A percentile compares a stretch with the other conserved stretches of the same genome.
These are phyloP conservation scores for Pythium biforme DNA, from an alignment of 352 stramenopile genomes.

Conservation along the genomic window DNA sequence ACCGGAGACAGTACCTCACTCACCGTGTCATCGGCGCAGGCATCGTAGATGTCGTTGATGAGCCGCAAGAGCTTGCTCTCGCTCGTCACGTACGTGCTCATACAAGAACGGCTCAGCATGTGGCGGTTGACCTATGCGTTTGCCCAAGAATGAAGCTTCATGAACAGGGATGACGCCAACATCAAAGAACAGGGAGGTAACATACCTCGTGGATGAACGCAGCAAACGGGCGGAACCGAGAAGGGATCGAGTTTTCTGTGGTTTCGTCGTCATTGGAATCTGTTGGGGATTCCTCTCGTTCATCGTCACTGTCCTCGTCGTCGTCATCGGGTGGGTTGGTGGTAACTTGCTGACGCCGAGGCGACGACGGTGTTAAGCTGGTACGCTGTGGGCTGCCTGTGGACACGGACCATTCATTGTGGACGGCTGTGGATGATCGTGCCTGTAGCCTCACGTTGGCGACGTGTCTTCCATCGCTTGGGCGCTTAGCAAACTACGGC, in stretches of 20 bases:
- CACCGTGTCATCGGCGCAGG: constrained; percentile 33
- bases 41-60: constrained; percentile 76
- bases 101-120: background rate
- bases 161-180: background rate
- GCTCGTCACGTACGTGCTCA: constrained; percentile 17
- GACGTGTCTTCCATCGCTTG: constrained; percentile 50
- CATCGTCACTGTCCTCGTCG: background rate
- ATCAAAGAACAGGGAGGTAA: background rate
- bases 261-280: background rate
- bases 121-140: background rate
- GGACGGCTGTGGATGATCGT: background rate
- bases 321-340: background rate
- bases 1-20: too few species aligned
- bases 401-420: background rate
- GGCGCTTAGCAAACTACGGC: constrained; percentile 48
- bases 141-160: too few species aligned
- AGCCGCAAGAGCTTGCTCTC: constrained; percentile 46
- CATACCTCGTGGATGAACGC: constrained; percentile 12
- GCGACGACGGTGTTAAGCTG: background rate
- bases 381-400: background rate
- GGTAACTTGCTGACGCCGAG: background rate
- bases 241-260: background rate
- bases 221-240: background rate
- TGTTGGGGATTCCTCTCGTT: background rate
- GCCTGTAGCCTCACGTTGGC: constrained; percentile 50